A percentile compares a stretch with the other conserved stretches of the same genome.
These are phyloP conservation scores for Ceratobasidium sp. DNA, from an alignment of 1,284 basidiomycete genomes.

Conservation along the genomic window DNA sequence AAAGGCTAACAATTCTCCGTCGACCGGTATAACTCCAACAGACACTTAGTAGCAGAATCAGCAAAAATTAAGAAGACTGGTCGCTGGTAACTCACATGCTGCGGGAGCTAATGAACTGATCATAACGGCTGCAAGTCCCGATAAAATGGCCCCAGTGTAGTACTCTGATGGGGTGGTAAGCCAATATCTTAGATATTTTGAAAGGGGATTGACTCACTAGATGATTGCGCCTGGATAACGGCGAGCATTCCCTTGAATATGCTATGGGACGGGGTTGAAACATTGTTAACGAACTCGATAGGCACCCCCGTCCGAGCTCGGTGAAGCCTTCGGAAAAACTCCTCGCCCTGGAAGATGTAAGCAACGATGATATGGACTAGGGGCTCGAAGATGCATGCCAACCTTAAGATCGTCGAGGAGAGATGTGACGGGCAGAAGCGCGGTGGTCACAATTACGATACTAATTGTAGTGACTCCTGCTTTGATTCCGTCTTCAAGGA, in stretches of 20 bases:
- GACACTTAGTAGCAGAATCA: slow-evolving; percentile 15
- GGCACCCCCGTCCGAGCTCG: slow-evolving; percentile 2
- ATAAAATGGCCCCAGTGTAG: slow-evolving; percentile 26
- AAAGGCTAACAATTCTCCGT: slow-evolving; percentile 24
- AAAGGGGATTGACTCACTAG: slow-evolving; percentile 5
- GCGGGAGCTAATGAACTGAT: slow-evolving; percentile 32
- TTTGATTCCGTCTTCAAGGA: slow-evolving; percentile 23
- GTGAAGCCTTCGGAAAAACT: slow-evolving; percentile 30
- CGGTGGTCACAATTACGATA: slow-evolving; percentile 22
- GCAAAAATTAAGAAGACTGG: not conserved
- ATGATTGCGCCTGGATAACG: slow-evolving; percentile 4
- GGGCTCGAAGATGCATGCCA: slow-evolving; percentile 30
- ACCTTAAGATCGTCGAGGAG: slow-evolving; percentile 58
- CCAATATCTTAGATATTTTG: no score
- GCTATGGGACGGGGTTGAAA: slow-evolving; percentile 35
- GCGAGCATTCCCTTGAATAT: not conserved
- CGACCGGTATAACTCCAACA: slow-evolving; percentile 25
- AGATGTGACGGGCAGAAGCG: slow-evolving; percentile 23
- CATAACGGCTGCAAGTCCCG: not conserved
- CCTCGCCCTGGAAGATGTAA: slow-evolving; percentile 32
- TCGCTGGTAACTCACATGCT: slow-evolving; percentile 17
- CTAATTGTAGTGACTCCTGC: slow-evolving; percentile 36
- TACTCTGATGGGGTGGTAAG: slow-evolving; percentile 8
- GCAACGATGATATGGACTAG: not conserved
- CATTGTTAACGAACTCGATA: slow-evolving; percentile 26